Conservation (phyloP, 352 stramenopile genomes). For the Phytophthora cryptogea region DNA sequence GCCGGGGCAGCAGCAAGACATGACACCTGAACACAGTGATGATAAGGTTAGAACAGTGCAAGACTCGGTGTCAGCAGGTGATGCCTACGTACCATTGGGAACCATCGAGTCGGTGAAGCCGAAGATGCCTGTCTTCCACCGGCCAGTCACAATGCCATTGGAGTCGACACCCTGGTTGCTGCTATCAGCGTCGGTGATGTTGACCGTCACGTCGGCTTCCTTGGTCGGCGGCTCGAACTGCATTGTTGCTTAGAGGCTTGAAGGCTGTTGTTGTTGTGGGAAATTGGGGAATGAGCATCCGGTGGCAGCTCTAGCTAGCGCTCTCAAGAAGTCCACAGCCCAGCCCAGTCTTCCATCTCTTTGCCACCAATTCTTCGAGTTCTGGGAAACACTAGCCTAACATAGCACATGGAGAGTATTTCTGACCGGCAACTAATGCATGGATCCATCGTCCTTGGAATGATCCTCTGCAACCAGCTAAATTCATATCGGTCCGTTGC, state of each 20-base stretch:
- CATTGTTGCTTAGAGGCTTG: conserved; percentile 39
- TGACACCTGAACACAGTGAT: conserved; percentile 37
- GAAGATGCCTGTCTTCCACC: conserved; percentile 79
- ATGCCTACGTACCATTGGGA: conserved; percentile 56
- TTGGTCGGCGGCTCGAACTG: conserved; percentile 64
- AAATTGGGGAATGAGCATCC: conserved; percentile 38
- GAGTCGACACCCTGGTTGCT: conserved; percentile 54
- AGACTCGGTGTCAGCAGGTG: neutral
- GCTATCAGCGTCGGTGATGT: conserved; percentile 38
- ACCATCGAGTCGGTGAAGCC: conserved; percentile 68
- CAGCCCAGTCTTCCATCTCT: neutral
- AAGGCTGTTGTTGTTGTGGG: conserved; percentile 12
- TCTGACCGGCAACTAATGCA: conserved; percentile 11
- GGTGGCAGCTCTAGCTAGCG: neutral
- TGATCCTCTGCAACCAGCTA: conserved; percentile 6
- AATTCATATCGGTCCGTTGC: conserved; percentile 10
- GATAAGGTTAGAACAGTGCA: neutral
- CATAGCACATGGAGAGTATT: conserved; percentile 26
- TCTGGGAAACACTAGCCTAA: too few relatives aligned
- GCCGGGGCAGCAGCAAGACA: conserved; percentile 69
- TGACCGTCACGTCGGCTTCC: conserved; percentile 47
- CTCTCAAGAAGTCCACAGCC: neutral
- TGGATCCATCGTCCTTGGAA: conserved; percentile 7
- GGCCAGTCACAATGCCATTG: conserved; percentile 72
- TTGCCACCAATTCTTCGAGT: conserved; percentile 11